These are phyloP conservation scores for Nicotiana benthamiana DNA, from an alignment of 257 asterid species.

Conservation along the genomic window DNA sequence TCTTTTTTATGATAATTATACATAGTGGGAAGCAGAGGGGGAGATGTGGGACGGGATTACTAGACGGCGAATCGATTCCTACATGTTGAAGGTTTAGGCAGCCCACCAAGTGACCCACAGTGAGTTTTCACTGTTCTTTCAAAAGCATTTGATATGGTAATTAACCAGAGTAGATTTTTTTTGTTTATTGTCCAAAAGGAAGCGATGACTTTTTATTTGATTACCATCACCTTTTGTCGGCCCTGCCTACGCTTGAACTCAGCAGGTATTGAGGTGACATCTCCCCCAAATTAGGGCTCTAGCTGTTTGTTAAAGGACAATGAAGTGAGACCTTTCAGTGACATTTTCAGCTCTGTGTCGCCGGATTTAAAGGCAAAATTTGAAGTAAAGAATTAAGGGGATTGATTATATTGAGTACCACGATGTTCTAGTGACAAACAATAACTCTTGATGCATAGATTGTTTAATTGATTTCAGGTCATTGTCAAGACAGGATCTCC, in stretches of 20 bases:
- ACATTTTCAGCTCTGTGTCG: too few species aligned
- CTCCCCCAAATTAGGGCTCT: neutral
- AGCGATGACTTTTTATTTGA: neutral
- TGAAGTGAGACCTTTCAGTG: too few species aligned
- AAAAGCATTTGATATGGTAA: neutral
- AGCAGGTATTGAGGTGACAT: neutral
- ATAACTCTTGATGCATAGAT: neutral
- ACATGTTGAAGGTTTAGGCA: neutral
- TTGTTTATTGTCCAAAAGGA: neutral
- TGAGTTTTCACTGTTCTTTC: neutral
- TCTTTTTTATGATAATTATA: neutral
- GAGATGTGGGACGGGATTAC: neutral
- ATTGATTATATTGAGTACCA: neutral
- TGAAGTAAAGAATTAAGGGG: too few species aligned
- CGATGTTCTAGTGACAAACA: neutral
- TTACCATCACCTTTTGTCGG: neutral
- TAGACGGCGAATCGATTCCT: neutral
- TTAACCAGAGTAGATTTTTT: neutral
- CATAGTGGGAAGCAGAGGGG: neutral
- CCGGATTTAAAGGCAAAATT: too few species aligned
- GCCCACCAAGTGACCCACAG: neutral
- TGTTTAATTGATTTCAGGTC: conserved; percentile 57
- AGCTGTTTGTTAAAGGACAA: conserved; percentile 1
- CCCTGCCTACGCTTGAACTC: neutral
- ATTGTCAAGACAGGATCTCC: conserved; percentile 85